Evolutionary conservation across 1,284 basidiomycete species (phyloP), one percentile per base, ranked within the genome.

Genomic region (Grifola frondosa): DNA sequence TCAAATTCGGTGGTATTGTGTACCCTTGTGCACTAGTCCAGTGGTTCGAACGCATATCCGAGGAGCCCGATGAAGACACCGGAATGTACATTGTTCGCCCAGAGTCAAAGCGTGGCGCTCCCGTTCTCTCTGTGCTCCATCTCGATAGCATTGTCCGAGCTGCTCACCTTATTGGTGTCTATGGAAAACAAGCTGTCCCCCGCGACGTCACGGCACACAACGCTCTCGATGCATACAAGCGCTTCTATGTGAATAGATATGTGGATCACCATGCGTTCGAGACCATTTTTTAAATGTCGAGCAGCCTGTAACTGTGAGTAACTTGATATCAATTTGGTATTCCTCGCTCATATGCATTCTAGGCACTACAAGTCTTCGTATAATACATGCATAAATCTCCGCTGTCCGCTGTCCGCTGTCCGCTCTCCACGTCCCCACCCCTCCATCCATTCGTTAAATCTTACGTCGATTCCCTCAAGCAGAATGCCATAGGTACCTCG

Each of bases 11-110:
- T 3, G 5, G 12, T 2, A 16, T 16, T 8, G 13, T 26, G 4
- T 48, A 53, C 29, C 38, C 44, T 12, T 59, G 57, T 32, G 53
- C 55, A 1, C 34, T 57, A 0, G 44, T 59, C 2, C 34, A 57
- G 21, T 57, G 55, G 57, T 59, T 44, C 31, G 17, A 8, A 6
- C 36, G 34, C 2, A 25, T 40, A 3, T 44, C 36, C 3, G 33
- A 46, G 17, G 40, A 6, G n/a, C 55, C 57, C 8, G 50, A 57
- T 34, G 38, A 50, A 3, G 34, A 44, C 23, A 53, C 53, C 2
- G 55, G 55, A 3, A 55, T 59, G 51, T 59, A 51, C 53, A 32
- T 46, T 5, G 54, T 57, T 5, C 25, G 26, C 53, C 56, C n/a
- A 42, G 48, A 3, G 30, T 40, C 25, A 38, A 2, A 17, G 28